Evolutionary conservation across 2,329 filamentous ascomycete species (phyloP).

Genomic region (Didymella glomerata): DNA sequence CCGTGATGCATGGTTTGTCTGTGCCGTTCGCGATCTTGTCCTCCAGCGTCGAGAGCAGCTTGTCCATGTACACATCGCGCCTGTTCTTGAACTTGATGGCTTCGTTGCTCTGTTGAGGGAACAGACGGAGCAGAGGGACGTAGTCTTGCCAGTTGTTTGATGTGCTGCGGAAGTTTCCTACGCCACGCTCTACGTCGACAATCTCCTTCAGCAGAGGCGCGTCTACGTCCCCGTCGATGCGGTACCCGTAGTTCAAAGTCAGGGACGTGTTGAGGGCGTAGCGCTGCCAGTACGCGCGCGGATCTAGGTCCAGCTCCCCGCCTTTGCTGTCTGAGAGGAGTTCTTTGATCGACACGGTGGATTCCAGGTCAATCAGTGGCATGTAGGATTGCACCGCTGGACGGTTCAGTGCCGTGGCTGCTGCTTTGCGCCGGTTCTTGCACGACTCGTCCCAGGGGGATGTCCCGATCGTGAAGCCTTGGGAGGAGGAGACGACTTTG

Average conservation of each 20-base stretch:
- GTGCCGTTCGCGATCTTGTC: conserved; percentile 68
- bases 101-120: conserved; percentile 67
- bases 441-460: conserved; percentile 86
- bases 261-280: conserved; percentile 80
- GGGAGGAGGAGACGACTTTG: conserved; percentile 76
- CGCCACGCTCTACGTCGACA: conserved; percentile 75
- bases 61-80: conserved; percentile 71
- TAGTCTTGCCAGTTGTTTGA: conserved; percentile 89
- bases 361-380: conserved; percentile 82
- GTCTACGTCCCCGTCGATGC: conserved; percentile 75
- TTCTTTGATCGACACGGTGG: conserved; percentile 75
- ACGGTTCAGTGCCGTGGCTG: conserved; percentile 78
- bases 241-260: conserved; percentile 80
- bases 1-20: conserved; percentile 73
- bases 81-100: conserved; percentile 72
- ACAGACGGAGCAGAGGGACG: conserved; percentile 75
- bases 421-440: conserved; percentile 78
- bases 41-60: conserved; percentile 67
- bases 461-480: conserved; percentile 83
- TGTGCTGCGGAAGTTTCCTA: conserved; percentile 79
- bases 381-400: conserved; percentile 81
- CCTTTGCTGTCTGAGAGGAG: conserved; percentile 70
- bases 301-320: conserved; percentile 72
- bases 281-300: conserved; percentile 75
- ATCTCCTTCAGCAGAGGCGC: conserved; percentile 76